These are phyloP conservation scores for Saccharomycopsis microspora DNA, from an alignment of 805 yeast species.

Conservation along the genomic window DNA sequence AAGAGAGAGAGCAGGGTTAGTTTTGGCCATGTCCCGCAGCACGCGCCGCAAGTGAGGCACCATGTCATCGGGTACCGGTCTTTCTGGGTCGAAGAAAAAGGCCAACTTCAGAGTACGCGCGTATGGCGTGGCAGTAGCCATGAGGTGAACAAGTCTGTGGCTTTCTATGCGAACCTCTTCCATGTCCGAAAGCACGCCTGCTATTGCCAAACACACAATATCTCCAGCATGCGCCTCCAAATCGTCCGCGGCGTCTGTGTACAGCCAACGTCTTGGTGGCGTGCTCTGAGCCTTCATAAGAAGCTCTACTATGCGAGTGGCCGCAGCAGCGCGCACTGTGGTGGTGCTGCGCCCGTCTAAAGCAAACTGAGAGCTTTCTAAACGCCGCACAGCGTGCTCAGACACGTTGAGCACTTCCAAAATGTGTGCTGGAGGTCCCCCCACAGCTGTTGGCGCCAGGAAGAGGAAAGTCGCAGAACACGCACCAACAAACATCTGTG, in stretches of 20 bases:
- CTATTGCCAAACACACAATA: slow-evolving; percentile 5
- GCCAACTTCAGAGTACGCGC: neutral
- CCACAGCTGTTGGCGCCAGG: too few relatives aligned
- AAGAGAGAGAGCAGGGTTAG: slow-evolving; percentile 41
- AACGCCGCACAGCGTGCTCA: too few relatives aligned
- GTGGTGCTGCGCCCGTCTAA: neutral
- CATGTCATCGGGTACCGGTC: neutral
- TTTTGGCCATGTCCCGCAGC: slow-evolving; percentile 35
- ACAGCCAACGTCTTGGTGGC: neutral
- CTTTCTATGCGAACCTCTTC: slow-evolving; percentile 21
- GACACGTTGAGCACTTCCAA: neutral
- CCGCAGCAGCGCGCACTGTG: neutral
- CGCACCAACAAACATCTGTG: neutral
- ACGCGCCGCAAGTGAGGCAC: slow-evolving; percentile 21
- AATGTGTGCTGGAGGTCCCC: neutral
- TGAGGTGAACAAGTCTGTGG: neutral
- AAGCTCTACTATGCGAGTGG: neutral
- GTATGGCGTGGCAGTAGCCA: slow-evolving; percentile 27
- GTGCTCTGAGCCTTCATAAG: neutral
- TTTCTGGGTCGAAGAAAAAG: neutral
- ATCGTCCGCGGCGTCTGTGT: neutral
- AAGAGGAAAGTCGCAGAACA: too few relatives aligned
- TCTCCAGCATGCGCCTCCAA: slow-evolving; percentile 7
- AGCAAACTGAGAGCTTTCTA: neutral
- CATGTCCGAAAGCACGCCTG: slow-evolving; percentile 14